Base-by-base conservation (phyloP, 306 rosid species). In the Sicyos baderoa region DNA sequence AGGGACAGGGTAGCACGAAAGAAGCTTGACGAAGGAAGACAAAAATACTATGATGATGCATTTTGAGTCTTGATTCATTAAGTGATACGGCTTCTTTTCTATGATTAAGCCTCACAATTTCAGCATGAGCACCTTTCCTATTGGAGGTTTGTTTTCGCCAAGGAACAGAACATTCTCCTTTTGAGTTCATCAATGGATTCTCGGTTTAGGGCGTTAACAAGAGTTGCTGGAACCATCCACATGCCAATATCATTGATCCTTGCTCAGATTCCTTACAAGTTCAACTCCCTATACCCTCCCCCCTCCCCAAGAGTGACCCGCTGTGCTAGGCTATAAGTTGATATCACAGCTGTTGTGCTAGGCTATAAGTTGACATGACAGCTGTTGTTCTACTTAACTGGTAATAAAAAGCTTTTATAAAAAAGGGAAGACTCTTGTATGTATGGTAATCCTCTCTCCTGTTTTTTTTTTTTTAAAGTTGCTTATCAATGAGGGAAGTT, bases 11-110 rank as follows among this genome's bases (percentile, higher is more conserved):
- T 54, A 18, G 58, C 27, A 18, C 19, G 25, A 54, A 54, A 54
- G 58, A 54, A 18, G 47, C 66, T 32, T 16, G 47, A 15, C 29
- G 47, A 60, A 60, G 22, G 66, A 60, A 60, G 66, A 32, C 21
- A 4, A 16, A 42, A 22, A 47, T 35, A 60, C 23, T 32, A 16
- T 60, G 49, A 35, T 9, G 67, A 17, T 16, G 14, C 48, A 29
- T 60, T n/a, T 60, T 60, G 14, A 40, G 47, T 19, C 22, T 1
- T 3, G 8, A 61, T 35, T 17, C 67, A 32, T 60, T 8, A 35
- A 9, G 49, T 17, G 68, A 16, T 35, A 17, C 25, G 42, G 17
- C 49, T 60, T 61, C 1, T 59, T 27, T n/a, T 61, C 48, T n/a
- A 61, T 16, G 67, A n/a, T 32, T 21, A 59, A 29, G 40, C 2